phyloP scores from a whole-genome alignment of 2,329 filamentous ascomycete species.

The Phaeophleospora eucalypticola region DNA sequence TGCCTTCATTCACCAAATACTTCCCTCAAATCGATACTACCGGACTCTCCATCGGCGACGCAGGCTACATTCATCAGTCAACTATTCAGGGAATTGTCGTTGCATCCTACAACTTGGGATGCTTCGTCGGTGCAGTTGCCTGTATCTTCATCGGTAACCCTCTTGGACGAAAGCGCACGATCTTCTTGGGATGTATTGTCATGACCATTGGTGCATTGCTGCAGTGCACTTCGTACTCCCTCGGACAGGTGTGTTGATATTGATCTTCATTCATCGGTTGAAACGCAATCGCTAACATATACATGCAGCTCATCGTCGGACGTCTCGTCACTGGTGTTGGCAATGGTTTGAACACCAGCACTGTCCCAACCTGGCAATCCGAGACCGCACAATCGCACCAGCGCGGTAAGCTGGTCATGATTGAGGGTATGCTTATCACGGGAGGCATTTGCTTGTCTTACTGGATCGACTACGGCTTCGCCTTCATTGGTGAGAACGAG shows the following conservation, averaged over 20 bases:
- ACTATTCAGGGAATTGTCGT: constrained; percentile 18
- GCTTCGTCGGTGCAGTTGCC: constrained; percentile 48
- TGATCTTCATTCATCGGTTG: neutral
- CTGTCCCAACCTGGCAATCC: constrained; percentile 49
- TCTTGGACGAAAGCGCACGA: constrained; percentile 50
- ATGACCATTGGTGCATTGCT: constrained; percentile 49
- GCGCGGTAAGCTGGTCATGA: constrained; percentile 35
- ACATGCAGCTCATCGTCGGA: constrained; percentile 46
- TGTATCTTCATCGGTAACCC: constrained; percentile 50
- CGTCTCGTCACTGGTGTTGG: constrained; percentile 51
- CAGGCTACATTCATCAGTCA: neutral
- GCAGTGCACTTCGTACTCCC: constrained; percentile 42
- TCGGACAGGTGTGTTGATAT: constrained; percentile 30
- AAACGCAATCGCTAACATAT: neutral
- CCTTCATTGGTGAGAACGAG: constrained; percentile 32
- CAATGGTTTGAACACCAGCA: constrained; percentile 47
- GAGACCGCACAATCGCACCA: constrained; percentile 50
- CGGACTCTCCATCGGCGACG: constrained; percentile 1
- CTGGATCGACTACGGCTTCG: constrained; percentile 49
- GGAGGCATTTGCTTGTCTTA: constrained; percentile 34
- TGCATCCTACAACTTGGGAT: constrained; percentile 38
- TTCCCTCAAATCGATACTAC: constrained; percentile 40
- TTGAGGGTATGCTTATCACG: constrained; percentile 47
- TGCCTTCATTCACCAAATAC: constrained; percentile 38
- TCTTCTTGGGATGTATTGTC: constrained; percentile 47